Conservation (phyloP, 1,284 basidiomycete species). For the Anthracocystis walkeri region DNA sequence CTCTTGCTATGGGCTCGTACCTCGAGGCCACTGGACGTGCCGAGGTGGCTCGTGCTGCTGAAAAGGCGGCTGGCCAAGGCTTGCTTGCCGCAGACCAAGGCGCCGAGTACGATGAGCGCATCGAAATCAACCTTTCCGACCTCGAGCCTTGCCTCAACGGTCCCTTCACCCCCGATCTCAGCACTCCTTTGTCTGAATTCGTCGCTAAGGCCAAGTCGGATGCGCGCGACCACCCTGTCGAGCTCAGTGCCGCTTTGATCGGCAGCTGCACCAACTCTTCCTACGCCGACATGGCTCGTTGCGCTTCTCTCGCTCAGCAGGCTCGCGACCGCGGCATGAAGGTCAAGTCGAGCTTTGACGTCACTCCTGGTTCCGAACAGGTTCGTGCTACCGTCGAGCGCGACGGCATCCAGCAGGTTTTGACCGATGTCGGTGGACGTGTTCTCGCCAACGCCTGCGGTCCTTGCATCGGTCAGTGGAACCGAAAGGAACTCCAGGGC, state of each 20-base stretch:
- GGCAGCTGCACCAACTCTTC: conserved; percentile 90
- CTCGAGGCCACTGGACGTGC: conserved; percentile 88
- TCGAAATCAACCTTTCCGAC: conserved; percentile 91
- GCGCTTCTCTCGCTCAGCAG: conserved; percentile 90
- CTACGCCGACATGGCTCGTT: conserved; percentile 78
- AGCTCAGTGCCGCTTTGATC: conserved; percentile 89
- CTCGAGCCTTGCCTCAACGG: conserved; percentile 93
- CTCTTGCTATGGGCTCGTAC: conserved; percentile 84
- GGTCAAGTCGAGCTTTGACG: conserved; percentile 91
- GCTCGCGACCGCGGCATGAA: conserved; percentile 85
- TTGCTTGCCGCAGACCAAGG: conserved; percentile 87
- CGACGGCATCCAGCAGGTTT: conserved; percentile 83
- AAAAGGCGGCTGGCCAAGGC: conserved; percentile 80
- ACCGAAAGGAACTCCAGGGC: conserved; percentile 86
- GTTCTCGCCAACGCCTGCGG: conserved; percentile 98
- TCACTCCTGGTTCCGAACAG: conserved; percentile 96
- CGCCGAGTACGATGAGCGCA: conserved; percentile 94
- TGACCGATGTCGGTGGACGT: conserved; percentile 87
- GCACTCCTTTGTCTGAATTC: conserved; percentile 94
- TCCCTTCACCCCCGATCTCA: conserved; percentile 96
- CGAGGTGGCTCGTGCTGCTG: conserved; percentile 88
- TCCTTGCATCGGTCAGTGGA: conserved; percentile 99
- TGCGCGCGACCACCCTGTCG: conserved; percentile 84
- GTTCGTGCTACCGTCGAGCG: conserved; percentile 98
- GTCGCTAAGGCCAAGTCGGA: conserved; percentile 79